Evolutionary conservation across 495 filamentous ascomycete species (phyloP).

Genomic region (Daldinia caldariorum): DNA sequence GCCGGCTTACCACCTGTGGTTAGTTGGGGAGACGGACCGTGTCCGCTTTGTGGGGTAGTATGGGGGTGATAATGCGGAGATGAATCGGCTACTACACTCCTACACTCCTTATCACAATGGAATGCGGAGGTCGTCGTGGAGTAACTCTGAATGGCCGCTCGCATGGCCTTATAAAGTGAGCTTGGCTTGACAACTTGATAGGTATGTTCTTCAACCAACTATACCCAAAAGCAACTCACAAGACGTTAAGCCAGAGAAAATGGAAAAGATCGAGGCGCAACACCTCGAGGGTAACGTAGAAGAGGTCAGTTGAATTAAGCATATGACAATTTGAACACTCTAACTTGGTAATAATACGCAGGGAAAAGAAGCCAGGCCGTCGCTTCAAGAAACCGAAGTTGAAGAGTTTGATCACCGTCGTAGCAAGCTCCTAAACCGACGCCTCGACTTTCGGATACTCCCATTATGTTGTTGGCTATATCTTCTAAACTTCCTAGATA

Average conservation of each 20-base stretch:
- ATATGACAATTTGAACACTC: background rate
- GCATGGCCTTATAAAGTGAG: background rate
- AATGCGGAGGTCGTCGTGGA: background rate
- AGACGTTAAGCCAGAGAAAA: constrained; percentile 1
- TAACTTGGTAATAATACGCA: background rate
- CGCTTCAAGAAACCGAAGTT: constrained; percentile 1
- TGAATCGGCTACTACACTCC: constrained; percentile 13
- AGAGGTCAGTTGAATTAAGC: constrained; percentile 8
- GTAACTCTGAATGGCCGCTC: background rate
- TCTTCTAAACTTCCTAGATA: constrained; percentile 83
- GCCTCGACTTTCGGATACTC: constrained; percentile 51
- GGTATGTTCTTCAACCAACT: too few species aligned
- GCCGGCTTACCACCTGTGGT: constrained; percentile 10
- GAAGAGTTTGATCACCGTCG: constrained; percentile 31
- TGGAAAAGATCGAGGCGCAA: constrained; percentile 34
- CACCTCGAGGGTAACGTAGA: constrained; percentile 22
- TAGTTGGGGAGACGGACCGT: constrained; percentile 7
- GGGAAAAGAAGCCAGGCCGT: constrained; percentile 11
- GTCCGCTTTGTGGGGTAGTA: constrained; percentile 18
- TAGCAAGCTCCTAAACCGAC: constrained; percentile 29
- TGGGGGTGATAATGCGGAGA: constrained; percentile 32
- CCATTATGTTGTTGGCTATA: constrained; percentile 71
- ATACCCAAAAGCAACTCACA: background rate
- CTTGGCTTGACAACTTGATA: background rate
- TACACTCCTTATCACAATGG: background rate